Evolutionary conservation across 176 grass and related monocot genomes (phyloP).

Genomic region (Typha latifolia): DNA sequence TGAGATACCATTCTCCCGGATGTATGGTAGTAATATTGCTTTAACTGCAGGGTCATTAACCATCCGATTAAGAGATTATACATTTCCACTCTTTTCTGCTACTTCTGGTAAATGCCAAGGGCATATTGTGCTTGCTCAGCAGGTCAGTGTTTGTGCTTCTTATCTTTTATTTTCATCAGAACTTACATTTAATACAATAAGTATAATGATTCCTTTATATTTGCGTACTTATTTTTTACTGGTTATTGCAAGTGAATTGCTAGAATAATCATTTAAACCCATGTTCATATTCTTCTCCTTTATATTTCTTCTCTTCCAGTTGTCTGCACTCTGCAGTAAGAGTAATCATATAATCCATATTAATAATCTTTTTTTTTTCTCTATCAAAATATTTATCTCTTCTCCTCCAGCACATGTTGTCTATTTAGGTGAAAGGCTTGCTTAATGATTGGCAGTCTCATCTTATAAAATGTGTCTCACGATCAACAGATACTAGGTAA

Average conservation of each 20-base stretch:
- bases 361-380: too few relatives aligned
- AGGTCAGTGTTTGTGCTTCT: constrained; percentile 42
- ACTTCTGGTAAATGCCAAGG: constrained; percentile 89
- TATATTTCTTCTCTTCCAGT: background rate
- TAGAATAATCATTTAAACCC: constrained; percentile 14
- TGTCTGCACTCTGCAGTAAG: background rate
- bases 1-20: constrained; percentile 80
- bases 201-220: background rate
- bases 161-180: constrained; percentile 7
- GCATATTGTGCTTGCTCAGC: constrained; percentile 80
- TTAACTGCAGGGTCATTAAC: constrained; percentile 68
- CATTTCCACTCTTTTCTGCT: constrained; percentile 76
- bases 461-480: too few relatives aligned
- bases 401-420: too few relatives aligned
- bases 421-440: too few relatives aligned
- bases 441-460: too few relatives aligned
- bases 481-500: too few relatives aligned
- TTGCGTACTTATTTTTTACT: background rate
- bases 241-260: background rate
- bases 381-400: too few relatives aligned
- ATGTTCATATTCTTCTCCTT: background rate
- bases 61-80: constrained; percentile 64
- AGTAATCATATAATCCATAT: too few relatives aligned
- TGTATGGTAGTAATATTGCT: constrained; percentile 87
- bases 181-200: background rate